Conservation (phyloP, 2,329 filamentous ascomycete species). For the Arthrobotrys pseudoclavata region DNA sequence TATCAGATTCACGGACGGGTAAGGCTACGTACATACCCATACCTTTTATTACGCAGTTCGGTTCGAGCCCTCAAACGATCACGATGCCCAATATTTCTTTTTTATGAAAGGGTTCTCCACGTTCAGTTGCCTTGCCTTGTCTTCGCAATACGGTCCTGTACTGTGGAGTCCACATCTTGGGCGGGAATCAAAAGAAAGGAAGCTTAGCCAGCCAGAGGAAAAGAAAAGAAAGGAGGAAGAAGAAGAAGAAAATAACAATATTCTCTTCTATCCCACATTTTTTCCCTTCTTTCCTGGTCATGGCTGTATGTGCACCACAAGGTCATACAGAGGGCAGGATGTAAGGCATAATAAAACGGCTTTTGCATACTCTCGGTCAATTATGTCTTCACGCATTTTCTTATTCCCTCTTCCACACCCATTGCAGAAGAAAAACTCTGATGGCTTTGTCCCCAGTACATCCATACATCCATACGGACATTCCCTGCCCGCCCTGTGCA, state of each 20-base stretch:
- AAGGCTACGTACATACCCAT: background rate
- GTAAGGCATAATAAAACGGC: constrained; percentile 51
- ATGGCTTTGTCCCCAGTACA: constrained; percentile 27
- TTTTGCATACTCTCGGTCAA: constrained; percentile 9
- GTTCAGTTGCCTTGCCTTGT: constrained; percentile 17
- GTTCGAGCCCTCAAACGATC: constrained; percentile 16
- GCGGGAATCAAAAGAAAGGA: constrained; percentile 24
- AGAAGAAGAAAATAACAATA: constrained; percentile 1
- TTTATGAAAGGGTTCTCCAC: constrained; percentile 44
- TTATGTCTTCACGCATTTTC: constrained; percentile 23
- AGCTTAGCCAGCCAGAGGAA: constrained; percentile 12
- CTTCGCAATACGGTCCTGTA: constrained; percentile 22
- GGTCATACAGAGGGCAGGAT: constrained; percentile 43
- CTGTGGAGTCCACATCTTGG: constrained; percentile 21
- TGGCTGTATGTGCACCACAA: constrained; percentile 22
- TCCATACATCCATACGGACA: constrained; percentile 2
- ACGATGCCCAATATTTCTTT: constrained; percentile 34
- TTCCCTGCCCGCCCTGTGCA: constrained; percentile 28
- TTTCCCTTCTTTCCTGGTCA: constrained; percentile 17
- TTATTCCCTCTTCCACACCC: constrained; percentile 16
- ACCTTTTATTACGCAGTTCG: constrained; percentile 20
- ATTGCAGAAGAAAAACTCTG: background rate
- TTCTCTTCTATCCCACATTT: constrained; percentile 28
- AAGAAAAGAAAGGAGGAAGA: background rate
- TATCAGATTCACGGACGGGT: constrained; percentile 24